Base-by-base conservation (phyloP, 2,329 filamentous ascomycete genomes). In the Penicillium brevicompactum region DNA sequence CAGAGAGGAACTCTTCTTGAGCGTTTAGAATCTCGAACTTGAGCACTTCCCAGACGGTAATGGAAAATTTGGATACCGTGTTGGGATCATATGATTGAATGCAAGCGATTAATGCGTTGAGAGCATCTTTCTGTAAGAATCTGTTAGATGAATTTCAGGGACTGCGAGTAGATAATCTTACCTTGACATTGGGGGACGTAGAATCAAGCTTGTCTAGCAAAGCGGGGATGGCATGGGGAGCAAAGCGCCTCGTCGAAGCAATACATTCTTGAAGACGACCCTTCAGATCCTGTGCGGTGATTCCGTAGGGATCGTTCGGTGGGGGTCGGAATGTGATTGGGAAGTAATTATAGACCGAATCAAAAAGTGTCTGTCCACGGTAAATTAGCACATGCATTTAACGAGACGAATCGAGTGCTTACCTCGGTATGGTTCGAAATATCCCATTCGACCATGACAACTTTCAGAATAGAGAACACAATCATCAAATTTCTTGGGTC, bases 271-370 rank as follows among this genome's bases (percentile, higher is more conserved):
- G 79, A 13, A 89, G 69, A 27, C 86, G 80, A 49, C 82, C 80
- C 65, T 89, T 89, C 55, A 89, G 70, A 63, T 89, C 83, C 62
- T 88, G 85, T 2, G 86, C 84, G 2, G 86, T 88, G 57, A 89
- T 88, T 1, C 85, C 84, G 58, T 88, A 89, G 1, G 86, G 86
- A 65, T 89, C 86, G 60, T 88, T 85, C 10, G 85, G 86, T 1
- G 86, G 87, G 10, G 86, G 86, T 64, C 84, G 81, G 71, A 89
- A 89, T 0, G 86, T 88, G 61, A 89, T 88, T 0, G 86, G 86
- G 66, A 89, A 89, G 69, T 89, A 89, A 64, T 87, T 88, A 71
- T 88, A 89, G 16, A 87, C 85, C 3, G 85, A 80, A 60, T 89
- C 87, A 66, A 89, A 89, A 43, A 88, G 76, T 30, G 72, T 67